Evolutionary conservation across 495 filamentous ascomycete species (phyloP).

Genomic region (Neurospora sp.): DNA sequence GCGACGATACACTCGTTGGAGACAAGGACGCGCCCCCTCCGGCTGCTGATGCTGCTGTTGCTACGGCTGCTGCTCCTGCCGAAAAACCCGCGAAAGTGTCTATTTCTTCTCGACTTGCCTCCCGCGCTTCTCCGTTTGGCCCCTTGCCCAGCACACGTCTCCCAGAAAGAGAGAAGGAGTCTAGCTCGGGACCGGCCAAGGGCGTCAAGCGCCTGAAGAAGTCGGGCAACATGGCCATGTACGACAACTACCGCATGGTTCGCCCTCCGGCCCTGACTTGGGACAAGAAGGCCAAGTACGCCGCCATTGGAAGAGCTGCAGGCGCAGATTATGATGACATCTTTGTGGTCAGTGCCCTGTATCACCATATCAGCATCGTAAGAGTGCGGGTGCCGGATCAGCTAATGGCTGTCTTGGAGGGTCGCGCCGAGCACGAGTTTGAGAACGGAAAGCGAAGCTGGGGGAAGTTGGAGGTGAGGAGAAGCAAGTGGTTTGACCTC

Average conservation of each 20-base stretch:
- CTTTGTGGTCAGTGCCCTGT: constrained; percentile 71
- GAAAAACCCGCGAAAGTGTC: constrained; percentile 2
- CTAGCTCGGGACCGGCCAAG: constrained; percentile 21
- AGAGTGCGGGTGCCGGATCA: constrained; percentile 59
- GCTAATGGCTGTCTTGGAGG: constrained; percentile 48
- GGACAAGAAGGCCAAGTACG: constrained; percentile 69
- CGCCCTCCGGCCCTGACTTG: constrained; percentile 55
- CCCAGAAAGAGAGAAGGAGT: background rate
- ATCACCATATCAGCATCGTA: constrained; percentile 72
- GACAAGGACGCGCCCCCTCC: constrained; percentile 31
- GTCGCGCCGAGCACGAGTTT: constrained; percentile 15
- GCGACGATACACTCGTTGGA: constrained; percentile 25
- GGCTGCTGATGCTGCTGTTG: background rate
- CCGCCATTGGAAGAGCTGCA: constrained; percentile 54
- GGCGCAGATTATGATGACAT: constrained; percentile 49
- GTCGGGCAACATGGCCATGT: constrained; percentile 38
- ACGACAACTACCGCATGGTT: constrained; percentile 49
- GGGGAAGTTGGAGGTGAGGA: constrained; percentile 52
- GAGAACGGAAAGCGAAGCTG: constrained; percentile 23
- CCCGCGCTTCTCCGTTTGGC: background rate
- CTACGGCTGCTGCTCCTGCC: background rate
- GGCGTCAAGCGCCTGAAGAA: constrained; percentile 38
- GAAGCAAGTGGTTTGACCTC: constrained; percentile 73
- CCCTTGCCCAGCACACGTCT: background rate
- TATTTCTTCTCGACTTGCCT: background rate